Conservation (phyloP, 495 filamentous ascomycete genomes). For the Lophiostoma macrostomum region DNA sequence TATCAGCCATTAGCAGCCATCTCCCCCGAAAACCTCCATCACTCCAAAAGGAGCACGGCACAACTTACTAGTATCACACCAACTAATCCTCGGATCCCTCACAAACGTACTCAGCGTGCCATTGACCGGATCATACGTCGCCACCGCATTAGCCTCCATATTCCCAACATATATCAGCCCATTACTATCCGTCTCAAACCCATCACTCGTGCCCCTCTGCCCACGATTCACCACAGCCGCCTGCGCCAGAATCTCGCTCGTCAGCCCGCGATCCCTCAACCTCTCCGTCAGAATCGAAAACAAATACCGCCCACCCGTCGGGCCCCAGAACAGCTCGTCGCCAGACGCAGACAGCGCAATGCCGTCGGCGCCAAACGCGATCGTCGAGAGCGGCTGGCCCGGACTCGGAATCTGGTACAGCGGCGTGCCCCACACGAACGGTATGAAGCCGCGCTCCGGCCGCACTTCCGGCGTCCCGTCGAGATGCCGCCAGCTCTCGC, state of each 20-base stretch:
- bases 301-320: slow-evolving; percentile 36
- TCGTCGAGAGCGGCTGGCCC: slow-evolving; percentile 31
- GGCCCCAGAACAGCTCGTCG: slow-evolving; percentile 39
- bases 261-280: slow-evolving; percentile 29
- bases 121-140: slow-evolving; percentile 44
- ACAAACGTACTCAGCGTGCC: slow-evolving; percentile 40
- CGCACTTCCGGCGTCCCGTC: slow-evolving; percentile 39
- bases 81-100: slow-evolving; percentile 42
- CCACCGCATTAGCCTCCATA: slow-evolving; percentile 44
- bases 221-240: slow-evolving; percentile 25
- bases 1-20: not conserved
- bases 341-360: slow-evolving; percentile 44
- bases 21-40: too few species aligned
- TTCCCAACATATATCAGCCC: slow-evolving; percentile 43
- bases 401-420: slow-evolving; percentile 36
- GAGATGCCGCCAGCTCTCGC: slow-evolving; percentile 48
- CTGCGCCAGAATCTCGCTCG: slow-evolving; percentile 35
- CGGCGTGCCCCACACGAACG: slow-evolving; percentile 45
- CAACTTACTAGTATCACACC: slow-evolving; percentile 39
- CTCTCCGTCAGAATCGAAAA: slow-evolving; percentile 41
- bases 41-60: too few species aligned
- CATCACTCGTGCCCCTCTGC: slow-evolving; percentile 38
- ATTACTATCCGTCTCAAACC: slow-evolving; percentile 42
- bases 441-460: slow-evolving; percentile 41
- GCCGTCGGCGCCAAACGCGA: slow-evolving; percentile 42